Percentiles rank a stretch among this genome's conserved stretches.
These are phyloP conservation scores for Salix koriyanagi DNA, from an alignment of 345 rosid species.

Conservation along the genomic window DNA sequence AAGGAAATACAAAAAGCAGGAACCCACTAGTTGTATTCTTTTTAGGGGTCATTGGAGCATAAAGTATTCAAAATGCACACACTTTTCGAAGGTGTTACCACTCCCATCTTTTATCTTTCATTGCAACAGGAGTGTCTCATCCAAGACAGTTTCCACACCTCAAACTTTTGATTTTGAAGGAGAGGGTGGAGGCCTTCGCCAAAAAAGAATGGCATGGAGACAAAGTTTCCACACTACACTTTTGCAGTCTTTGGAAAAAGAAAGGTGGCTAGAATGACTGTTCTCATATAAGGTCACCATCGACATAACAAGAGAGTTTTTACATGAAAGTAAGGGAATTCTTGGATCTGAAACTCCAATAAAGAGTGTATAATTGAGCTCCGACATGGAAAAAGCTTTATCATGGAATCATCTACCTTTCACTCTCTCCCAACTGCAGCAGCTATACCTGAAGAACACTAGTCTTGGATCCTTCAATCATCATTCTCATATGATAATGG, in stretches of 20 bases:
- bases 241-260: conserved; percentile 42
- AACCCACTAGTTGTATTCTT: conserved; percentile 42
- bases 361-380: conserved; percentile 43
- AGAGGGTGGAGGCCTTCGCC: not conserved
- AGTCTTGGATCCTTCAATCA: conserved; percentile 43
- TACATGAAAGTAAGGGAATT: conserved; percentile 65
- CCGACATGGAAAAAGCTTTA: conserved; percentile 7
- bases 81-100: conserved; percentile 36
- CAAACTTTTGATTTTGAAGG: conserved; percentile 8
- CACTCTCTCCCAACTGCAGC: conserved; percentile 15
- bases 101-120: conserved; percentile 24
- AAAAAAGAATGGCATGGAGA: conserved; percentile 38
- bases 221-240: conserved; percentile 51
- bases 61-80: conserved; percentile 36
- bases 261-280: not conserved
- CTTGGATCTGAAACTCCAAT: conserved; percentile 53
- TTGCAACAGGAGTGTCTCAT: conserved; percentile 16
- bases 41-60: conserved; percentile 35
- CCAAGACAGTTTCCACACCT: conserved; percentile 37
- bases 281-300: not conserved
- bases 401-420: not conserved
- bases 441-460: conserved; percentile 3
- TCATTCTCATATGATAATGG: conserved; percentile 6
- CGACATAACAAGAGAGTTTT: conserved; percentile 18
- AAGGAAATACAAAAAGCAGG: conserved; percentile 10